Base-by-base conservation (phyloP, 495 filamentous ascomycete species). In the Neurospora sp. region DNA sequence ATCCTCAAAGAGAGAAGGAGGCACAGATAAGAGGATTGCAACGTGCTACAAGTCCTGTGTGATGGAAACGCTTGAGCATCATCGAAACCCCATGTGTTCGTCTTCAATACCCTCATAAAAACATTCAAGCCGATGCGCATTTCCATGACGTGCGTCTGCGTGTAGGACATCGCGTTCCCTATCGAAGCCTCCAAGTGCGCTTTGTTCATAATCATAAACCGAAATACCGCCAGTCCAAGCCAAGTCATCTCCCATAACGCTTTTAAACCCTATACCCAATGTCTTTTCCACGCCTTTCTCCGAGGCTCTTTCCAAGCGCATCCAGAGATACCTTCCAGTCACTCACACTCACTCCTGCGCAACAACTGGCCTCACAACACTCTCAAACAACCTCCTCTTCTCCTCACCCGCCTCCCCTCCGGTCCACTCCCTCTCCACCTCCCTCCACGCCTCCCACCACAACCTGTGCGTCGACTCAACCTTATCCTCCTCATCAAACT, bases 391-490 rank as follows among this genome's bases (percentile, higher is more conserved):
- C 69, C 74, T 74, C 74, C 65, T 75, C 74, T 79, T 82, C 37
- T 75, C 39, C 72, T 69, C 78, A 39, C 79, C 77, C 1, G 41
- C 8, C 37, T 31, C 53, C 3, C 75, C 76, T 70, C 72, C 73
- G 0, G 72, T 71, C 81, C 81, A 82, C 73, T 82, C 78, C 75
- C 72, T 78, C 75, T 82, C 81, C 27, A 82, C 79, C 53, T 73
- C 74, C 45, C 69, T 74, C 41, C 75, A 82, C 42, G 76, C 78
- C 69, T 82, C 79, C 81, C 81, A 82, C 81, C 81, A 82, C 18
- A 82, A 71, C 75, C 75, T 76, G 61, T 82, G 81, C 42, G 81
- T 82, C 31, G 73, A 75, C 75, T 82, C 80, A 39, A 82, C 78
- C 10, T 77, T 74, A 42, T 82, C 80, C 9, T 80, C 69, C 12